A percentile compares a stretch with the other conserved stretches of the same genome.
phyloP scores from a whole-genome alignment of 2,329 filamentous ascomycete species.

The Colletotrichum karsti region DNA sequence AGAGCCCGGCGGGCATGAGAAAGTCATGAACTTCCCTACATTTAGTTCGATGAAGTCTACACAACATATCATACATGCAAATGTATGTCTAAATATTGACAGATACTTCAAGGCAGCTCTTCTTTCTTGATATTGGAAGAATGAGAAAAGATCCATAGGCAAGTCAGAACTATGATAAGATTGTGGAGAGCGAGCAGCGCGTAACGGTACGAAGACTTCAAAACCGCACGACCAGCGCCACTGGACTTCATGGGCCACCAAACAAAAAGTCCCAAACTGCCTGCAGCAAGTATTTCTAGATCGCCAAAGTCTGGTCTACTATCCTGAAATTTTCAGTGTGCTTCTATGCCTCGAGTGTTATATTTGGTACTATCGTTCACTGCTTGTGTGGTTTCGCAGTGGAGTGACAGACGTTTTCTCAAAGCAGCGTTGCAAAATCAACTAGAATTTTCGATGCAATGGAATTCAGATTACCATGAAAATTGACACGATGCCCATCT shows the following conservation, averaged over 20 bases:
- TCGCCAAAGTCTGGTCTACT: neutral
- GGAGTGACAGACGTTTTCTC: neutral
- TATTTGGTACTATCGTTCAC: too few relatives aligned
- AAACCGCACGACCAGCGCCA: neutral
- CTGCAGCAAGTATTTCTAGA: neutral
- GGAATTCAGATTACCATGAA: neutral
- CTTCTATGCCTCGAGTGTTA: neutral
- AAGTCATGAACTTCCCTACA: too few relatives aligned
- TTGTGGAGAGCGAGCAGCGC: neutral
- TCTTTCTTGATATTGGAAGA: neutral
- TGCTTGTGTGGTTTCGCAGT: neutral
- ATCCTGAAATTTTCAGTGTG: neutral
- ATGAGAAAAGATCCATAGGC: neutral
- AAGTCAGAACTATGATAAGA: neutral
- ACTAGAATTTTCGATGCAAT: too few relatives aligned
- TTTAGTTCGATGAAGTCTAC: too few relatives aligned
- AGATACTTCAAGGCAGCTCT: neutral
- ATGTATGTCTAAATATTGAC: too few relatives aligned
- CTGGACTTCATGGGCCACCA: neutral
- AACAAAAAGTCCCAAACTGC: neutral
- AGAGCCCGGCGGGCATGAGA: too few relatives aligned
- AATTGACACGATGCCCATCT: neutral
- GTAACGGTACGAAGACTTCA: neutral
- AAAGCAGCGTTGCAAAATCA: too few relatives aligned
- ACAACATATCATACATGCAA: too few relatives aligned